Evolutionary conservation across 2,329 filamentous ascomycete genomes (phyloP).

Genomic region (Dothiorella sarmentorum): DNA sequence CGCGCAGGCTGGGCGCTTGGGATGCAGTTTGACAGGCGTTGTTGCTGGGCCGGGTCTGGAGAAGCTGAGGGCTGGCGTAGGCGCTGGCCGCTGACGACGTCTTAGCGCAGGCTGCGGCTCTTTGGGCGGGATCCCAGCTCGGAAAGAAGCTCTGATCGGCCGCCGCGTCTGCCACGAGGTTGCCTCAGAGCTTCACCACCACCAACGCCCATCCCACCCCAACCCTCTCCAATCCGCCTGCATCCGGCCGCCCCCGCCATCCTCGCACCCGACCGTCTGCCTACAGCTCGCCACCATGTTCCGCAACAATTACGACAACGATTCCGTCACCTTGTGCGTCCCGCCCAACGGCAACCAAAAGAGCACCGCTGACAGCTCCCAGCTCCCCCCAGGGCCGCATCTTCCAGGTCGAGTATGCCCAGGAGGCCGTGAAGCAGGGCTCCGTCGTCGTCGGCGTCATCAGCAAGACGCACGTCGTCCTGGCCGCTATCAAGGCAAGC

Average conservation of each 20-base stretch:
- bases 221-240: slow-evolving; percentile 8
- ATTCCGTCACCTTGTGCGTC: slow-evolving; percentile 95
- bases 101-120: slow-evolving; percentile 1
- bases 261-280: slow-evolving; percentile 6
- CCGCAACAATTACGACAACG: slow-evolving; percentile 99
- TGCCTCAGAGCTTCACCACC: slow-evolving; percentile 24
- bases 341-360: slow-evolving; percentile 16
- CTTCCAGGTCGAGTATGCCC: slow-evolving; percentile 99
- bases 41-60: slow-evolving; percentile 5
- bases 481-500: slow-evolving; percentile 89
- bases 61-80: slow-evolving; percentile 12
- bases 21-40: slow-evolving; percentile 1
- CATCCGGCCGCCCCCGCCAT: neutral
- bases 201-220: slow-evolving; percentile 21
- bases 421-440: slow-evolving; percentile 97
- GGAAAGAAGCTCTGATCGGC: slow-evolving; percentile 21
- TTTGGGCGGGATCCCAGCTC: slow-evolving; percentile 11
- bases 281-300: slow-evolving; percentile 67
- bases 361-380: slow-evolving; percentile 22
- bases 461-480: slow-evolving; percentile 96
- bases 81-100: slow-evolving; percentile 13
- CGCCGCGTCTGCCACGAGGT: slow-evolving; percentile 15
- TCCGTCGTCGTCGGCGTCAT: slow-evolving; percentile 95
- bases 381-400: slow-evolving; percentile 99
- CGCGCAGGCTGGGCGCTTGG: neutral